A percentile compares a stretch with the other conserved stretches of the same genome.
These are phyloP conservation scores for Cadophora luteo-olivacea DNA, from an alignment of 2,329 filamentous ascomycete species.

Conservation along the genomic window DNA sequence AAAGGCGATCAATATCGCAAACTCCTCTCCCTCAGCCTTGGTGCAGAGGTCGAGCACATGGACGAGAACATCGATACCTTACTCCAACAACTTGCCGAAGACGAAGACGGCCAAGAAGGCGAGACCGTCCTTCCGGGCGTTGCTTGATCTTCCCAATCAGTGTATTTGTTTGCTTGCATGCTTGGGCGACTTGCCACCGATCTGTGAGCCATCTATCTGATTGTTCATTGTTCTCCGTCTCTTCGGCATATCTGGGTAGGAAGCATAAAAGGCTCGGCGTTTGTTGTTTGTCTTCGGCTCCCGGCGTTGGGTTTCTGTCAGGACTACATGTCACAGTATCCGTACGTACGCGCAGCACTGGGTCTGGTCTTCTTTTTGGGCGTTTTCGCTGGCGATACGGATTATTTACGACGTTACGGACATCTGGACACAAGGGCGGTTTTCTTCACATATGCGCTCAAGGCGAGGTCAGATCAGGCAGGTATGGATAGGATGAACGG, in stretches of 20 bases:
- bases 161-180: slow-evolving; percentile 5
- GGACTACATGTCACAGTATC: background rate
- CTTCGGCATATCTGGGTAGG: slow-evolving; percentile 4
- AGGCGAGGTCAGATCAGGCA: background rate
- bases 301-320: slow-evolving; percentile 1
- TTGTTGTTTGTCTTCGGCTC: background rate
- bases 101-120: slow-evolving; percentile 24
- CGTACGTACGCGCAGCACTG: background rate
- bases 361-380: slow-evolving; percentile 7
- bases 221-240: background rate
- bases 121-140: slow-evolving; percentile 22
- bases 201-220: slow-evolving; percentile 11
- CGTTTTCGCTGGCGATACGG: slow-evolving; percentile 8
- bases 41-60: slow-evolving; percentile 57
- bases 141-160: background rate
- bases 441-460: background rate
- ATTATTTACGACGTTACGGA: slow-evolving; percentile 4
- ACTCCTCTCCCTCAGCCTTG: slow-evolving; percentile 34
- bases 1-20: slow-evolving; percentile 74
- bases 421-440: background rate
- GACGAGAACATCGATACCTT: slow-evolving; percentile 40
- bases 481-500: background rate
- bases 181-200: background rate
- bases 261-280: slow-evolving; percentile 7
- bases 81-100: slow-evolving; percentile 39